Base-by-base conservation (phyloP, 495 filamentous ascomycete species). In the Tuber magnatum region DNA sequence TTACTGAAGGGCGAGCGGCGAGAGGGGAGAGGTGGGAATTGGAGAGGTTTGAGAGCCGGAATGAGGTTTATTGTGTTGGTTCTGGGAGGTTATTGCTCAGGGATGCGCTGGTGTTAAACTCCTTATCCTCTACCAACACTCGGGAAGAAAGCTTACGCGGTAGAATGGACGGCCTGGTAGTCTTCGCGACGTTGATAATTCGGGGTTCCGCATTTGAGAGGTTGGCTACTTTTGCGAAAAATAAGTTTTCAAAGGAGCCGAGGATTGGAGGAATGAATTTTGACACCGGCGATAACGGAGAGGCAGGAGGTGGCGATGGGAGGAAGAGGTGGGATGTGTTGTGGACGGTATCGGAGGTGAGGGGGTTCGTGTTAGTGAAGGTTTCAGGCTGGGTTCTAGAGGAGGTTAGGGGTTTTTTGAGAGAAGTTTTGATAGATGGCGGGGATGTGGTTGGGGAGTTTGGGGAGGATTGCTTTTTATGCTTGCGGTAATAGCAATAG, bases 21-120 rank as follows among this genome's bases (percentile, higher is more conserved):
- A 87, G 92, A 41, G 94, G 93, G n/a, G 95, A 99, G 85, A 87
- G 91, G 74, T 99, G 95, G 95, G 90, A 90, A 80, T 89, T 96
- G 73, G 83, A 85, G 28, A 84, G 86, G 48, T 98, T 96, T 89
- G 86, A 86, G 73, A 92, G 92, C 9, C 86, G 91, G 80, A 98
- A 97, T 81, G 95, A 99, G 83, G 87, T 98, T 12, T 97, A 83
- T 85, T 68, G 48, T 73, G 16, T 68, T 16, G 83, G 81, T 14
- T 85, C 86, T 76, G 86, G 83, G 68, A 87, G 90, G 71, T 86
- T 99, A 69, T 83, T 98, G 24, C 86, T 97, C 3, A 86, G 95
- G 28, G 95, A 99, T 83, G 90, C 91, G 8, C 84, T 97, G 22
- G 87, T 96, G 39, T 86, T 98, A 4, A 65, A 35, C 12, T 65